Conservation (phyloP, 2,329 filamentous ascomycete genomes). For the Sclerotinia minor region DNA sequence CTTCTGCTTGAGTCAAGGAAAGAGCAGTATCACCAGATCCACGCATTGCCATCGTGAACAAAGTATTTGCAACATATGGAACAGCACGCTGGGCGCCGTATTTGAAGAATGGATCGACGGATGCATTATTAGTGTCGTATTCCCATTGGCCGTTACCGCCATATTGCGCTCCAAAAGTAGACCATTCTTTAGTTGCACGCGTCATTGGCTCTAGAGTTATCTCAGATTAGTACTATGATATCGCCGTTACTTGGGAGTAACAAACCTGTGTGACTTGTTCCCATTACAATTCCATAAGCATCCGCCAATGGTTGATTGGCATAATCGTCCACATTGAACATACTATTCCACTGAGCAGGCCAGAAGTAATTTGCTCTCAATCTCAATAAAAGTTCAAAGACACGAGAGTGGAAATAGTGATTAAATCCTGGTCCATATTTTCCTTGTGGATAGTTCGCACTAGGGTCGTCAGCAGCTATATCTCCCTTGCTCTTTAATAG, state of each 20-base stretch:
- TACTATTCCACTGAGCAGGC: conserved; percentile 70
- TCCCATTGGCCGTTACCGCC: conserved; percentile 60
- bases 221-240: conserved; percentile 2
- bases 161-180: conserved; percentile 42
- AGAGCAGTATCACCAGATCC: conserved; percentile 67
- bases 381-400: conserved; percentile 71
- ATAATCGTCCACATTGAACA: conserved; percentile 71
- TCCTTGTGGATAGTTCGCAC: conserved; percentile 48
- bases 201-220: conserved; percentile 63
- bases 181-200: conserved; percentile 59
- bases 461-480: conserved; percentile 29
- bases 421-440: conserved; percentile 50
- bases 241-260: not conserved
- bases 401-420: conserved; percentile 64
- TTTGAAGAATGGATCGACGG: conserved; percentile 66
- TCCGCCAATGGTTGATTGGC: conserved; percentile 68
- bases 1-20: conserved; percentile 53
- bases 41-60: conserved; percentile 71
- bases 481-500: not conserved
- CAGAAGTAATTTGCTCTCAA: conserved; percentile 73
- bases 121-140: conserved; percentile 68
- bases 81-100: conserved; percentile 66
- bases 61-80: conserved; percentile 62
- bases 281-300: conserved; percentile 72
- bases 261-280: conserved; percentile 61